Evolutionary conservation across 768 basidiomycete species (phyloP), one percentile per base, ranked within the genome.

Genomic region (Ramaria sp.): DNA sequence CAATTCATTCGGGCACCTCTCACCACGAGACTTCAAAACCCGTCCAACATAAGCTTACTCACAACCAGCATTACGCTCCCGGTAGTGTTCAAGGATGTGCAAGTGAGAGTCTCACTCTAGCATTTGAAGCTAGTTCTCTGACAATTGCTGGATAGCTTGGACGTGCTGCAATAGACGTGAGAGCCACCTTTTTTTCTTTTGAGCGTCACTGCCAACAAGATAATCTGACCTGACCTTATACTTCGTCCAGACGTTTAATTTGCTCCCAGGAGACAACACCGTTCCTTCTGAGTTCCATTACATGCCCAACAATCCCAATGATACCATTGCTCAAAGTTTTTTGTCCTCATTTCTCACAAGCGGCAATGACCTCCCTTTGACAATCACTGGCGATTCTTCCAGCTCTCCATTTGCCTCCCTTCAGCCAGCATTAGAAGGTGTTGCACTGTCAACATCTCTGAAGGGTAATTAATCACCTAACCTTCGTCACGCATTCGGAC

Each of bases 361-460:
- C 0, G 71, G 68, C 24, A 62, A 74, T 41, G 52, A 60, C 7
- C 63, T 87, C 32, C 68, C 75, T 5, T 63, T 84, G 55, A 72
- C 70, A 0, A 81, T 85, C 61, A 66, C 77, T 58, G 85, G 85
- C 22, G 83, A 85, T 61, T 55, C 65, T 1, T 61, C 65, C 16
- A 79, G 82, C 61, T 77, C 81, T 2, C 83, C 85, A 1, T 85
- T 82, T 62, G 70, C 62, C 5, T 83, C 83, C 1, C 63, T 88
- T 49, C 66, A 71, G 50, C 71, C 72, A 1, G 83, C 77, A 0
- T 68, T 87, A 5, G 69, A 77, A 12, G 75, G 77, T 28, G 66
- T 85, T 20, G 69, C 70, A 12, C 65, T 85, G 30, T 61, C 67
- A 9, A 75, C 79, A 18, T 71, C 71, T 41, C 63, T 85, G 38